Evolutionary conservation across 345 rosid genomes (phyloP).

Genomic region (Syzygium aqueum): DNA sequence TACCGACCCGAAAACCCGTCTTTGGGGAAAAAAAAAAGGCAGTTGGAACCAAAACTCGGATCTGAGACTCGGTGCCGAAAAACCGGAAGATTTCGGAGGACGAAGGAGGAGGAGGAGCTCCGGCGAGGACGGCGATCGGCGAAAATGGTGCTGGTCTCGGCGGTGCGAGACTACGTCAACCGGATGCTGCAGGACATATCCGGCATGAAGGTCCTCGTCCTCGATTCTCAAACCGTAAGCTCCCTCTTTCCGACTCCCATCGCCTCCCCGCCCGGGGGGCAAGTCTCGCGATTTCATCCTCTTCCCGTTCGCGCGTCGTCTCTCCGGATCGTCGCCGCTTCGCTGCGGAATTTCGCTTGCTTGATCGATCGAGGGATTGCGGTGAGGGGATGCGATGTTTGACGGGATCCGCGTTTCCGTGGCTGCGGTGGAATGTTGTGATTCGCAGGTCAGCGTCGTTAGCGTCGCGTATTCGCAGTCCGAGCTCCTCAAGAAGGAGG

Average conservation of each 20-base stretch:
- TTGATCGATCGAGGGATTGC: neutral
- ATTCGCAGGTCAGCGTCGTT: constrained; percentile 70
- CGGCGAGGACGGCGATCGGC: neutral
- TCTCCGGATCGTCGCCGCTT: neutral
- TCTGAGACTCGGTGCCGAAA: neutral
- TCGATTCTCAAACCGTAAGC: constrained; percentile 86
- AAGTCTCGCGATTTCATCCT: neutral
- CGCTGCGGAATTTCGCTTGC: neutral
- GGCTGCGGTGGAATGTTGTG: neutral
- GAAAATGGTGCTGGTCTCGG: constrained; percentile 66
- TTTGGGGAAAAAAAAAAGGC: neutral
- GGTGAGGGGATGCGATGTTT: neutral
- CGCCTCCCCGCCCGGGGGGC: neutral
- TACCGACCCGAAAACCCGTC: neutral
- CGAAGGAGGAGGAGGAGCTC: neutral
- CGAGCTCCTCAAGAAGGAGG: constrained; percentile 93
- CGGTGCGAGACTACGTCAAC: constrained; percentile 82
- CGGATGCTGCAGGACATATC: constrained; percentile 94
- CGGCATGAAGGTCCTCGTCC: constrained; percentile 99
- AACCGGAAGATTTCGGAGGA: neutral
- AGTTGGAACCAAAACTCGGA: neutral
- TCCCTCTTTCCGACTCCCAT: neutral
- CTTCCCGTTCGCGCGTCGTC: neutral
- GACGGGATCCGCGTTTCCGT: neutral
- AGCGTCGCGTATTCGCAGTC: constrained; percentile 94